A percentile compares a stretch with the other conserved stretches of the same genome.
These are phyloP conservation scores for Sugiyamaella novakii DNA, from an alignment of 1,139 yeast species.

Conservation along the genomic window DNA sequence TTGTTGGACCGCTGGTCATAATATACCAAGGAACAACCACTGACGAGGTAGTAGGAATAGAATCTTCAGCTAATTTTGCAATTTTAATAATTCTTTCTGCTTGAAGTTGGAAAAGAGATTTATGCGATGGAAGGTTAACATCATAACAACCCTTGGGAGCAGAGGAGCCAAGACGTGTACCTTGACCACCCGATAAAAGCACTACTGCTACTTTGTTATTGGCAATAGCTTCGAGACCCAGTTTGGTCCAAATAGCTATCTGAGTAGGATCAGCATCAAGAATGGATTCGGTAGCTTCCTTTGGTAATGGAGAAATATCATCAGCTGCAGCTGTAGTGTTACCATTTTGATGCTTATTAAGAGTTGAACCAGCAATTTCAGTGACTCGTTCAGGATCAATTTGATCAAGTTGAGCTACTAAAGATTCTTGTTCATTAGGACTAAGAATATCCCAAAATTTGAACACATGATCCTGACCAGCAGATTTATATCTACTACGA, in stretches of 20 bases:
- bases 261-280: conserved; percentile 33
- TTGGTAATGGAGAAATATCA: conserved; percentile 41
- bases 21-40: conserved; percentile 75
- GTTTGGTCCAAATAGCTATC: conserved; percentile 50
- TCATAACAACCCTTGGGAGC: conserved; percentile 94
- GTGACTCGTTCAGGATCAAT: conserved; percentile 44
- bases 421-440: conserved; percentile 33
- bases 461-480: conserved; percentile 49
- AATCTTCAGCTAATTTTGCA: conserved; percentile 55
- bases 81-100: conserved; percentile 78
- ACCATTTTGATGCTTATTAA: conserved; percentile 16
- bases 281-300: conserved; percentile 41
- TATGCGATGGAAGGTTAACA: conserved; percentile 79
- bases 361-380: conserved; percentile 32
- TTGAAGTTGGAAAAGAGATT: conserved; percentile 87
- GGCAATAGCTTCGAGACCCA: conserved; percentile 71
- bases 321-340: conserved; percentile 11
- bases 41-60: conserved; percentile 32
- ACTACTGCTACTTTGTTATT: conserved; percentile 81
- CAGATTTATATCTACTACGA: conserved; percentile 37
- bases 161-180: conserved; percentile 86
- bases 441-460: conserved; percentile 42
- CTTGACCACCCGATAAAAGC: conserved; percentile 98
- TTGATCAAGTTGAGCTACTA: conserved; percentile 40
- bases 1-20: conserved; percentile 95